Evolutionary conservation across 306 rosid species (phyloP).

Genomic region (Castanea sativa): DNA sequence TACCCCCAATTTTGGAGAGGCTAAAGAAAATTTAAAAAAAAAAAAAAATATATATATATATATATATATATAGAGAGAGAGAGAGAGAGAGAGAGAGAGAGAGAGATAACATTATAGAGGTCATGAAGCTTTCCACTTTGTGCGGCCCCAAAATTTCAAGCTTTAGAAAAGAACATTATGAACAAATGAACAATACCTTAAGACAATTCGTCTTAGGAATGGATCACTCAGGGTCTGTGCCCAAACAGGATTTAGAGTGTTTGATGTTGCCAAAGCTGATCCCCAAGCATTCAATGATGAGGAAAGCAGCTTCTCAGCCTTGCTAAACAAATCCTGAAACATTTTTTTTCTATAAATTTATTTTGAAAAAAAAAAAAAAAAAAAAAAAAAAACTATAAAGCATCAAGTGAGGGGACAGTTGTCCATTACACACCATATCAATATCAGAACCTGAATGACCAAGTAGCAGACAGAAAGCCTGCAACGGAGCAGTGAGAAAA

Average conservation of each 20-base stretch:
- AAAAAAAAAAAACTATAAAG: not conserved
- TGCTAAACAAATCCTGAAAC: conserved; percentile 63
- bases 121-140: not conserved
- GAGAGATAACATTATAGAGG: not conserved
- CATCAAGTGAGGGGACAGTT: conserved; percentile 12
- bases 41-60: too few species aligned
- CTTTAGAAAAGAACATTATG: not conserved
- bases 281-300: conserved; percentile 71
- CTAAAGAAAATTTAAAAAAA: too few species aligned
- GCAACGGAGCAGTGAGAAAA: conserved; percentile 91
- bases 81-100: not conserved
- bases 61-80: not conserved
- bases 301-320: conserved; percentile 74
- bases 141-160: not conserved
- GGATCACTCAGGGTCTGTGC: conserved; percentile 79
- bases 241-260: conserved; percentile 79
- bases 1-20: too few species aligned
- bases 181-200: conserved; percentile 50
- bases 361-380: not conserved
- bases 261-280: conserved; percentile 52
- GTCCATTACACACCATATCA: conserved; percentile 56
- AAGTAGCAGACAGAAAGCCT: conserved; percentile 77
- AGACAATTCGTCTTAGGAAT: conserved; percentile 79
- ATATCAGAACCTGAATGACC: conserved; percentile 69
- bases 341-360: conserved; percentile 1